Percentiles rank a stretch among this genome's conserved stretches.
Evolutionary conservation across 345 rosid species (phyloP).

Genomic region (Ceriops zippeliana): DNA sequence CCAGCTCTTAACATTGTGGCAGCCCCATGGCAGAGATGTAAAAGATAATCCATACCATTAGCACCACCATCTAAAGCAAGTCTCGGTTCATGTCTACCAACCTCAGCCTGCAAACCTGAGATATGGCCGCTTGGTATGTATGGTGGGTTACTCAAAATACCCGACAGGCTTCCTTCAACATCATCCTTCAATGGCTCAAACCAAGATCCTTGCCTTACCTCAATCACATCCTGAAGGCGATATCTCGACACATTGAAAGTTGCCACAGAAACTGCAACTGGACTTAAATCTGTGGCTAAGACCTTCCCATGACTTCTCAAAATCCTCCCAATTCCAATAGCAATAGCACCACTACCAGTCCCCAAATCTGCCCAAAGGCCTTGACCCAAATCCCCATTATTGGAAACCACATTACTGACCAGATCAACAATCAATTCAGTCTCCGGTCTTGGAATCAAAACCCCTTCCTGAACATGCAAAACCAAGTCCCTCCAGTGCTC

Average conservation of each 20-base stretch:
- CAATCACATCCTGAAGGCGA: conserved; percentile 60
- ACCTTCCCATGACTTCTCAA: conserved; percentile 47
- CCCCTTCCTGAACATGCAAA: conserved; percentile 80
- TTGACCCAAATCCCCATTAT: conserved; percentile 27
- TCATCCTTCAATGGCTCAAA: conserved; percentile 68
- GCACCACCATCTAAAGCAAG: conserved; percentile 88
- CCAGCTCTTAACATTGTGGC: conserved; percentile 67
- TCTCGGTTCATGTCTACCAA: conserved; percentile 80
- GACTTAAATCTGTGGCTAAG: conserved; percentile 74
- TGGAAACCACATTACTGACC: conserved; percentile 42
- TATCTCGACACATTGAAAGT: conserved; percentile 64
- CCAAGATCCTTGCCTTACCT: conserved; percentile 80
- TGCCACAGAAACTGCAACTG: conserved; percentile 59
- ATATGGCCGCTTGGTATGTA: conserved; percentile 73
- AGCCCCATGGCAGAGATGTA: conserved; percentile 60
- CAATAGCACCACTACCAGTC: conserved; percentile 88
- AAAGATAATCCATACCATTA: conserved; percentile 66
- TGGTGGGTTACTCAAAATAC: conserved; percentile 86
- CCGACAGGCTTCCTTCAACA: conserved; percentile 62
- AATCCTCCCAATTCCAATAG: conserved; percentile 59
- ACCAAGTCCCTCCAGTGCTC: conserved; percentile 94
- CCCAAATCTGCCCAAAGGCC: conserved; percentile 89
- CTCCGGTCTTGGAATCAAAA: conserved; percentile 90
- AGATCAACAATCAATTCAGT: conserved; percentile 73
- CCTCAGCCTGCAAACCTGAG: conserved; percentile 76